Evolutionary conservation across 2,329 filamentous ascomycete species (phyloP), one percentile per base, ranked within the genome.

Genomic region (Phoma herbarum): DNA sequence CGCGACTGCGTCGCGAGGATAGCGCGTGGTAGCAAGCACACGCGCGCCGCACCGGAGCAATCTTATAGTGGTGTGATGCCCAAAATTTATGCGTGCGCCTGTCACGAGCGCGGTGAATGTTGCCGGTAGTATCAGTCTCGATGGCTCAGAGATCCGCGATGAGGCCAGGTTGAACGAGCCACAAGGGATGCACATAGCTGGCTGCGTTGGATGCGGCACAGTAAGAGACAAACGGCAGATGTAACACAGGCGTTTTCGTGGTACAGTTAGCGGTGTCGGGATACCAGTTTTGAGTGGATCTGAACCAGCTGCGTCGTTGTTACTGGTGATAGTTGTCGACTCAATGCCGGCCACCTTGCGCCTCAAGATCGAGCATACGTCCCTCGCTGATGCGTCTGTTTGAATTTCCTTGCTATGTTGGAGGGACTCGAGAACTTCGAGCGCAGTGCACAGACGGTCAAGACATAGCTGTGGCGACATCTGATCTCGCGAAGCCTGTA

Each of bases 111-210:
- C 31, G 31, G 14, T 35, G 31, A 35, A 35, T 6, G 31, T 35
- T 18, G 31, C 31, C 31, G 31, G 31, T 35, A 35, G 11, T 14
- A 16, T 35, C 31, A 35, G 16, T n/a, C 6, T 35, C 31, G 31
- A 35, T 2, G 31, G 60, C 60, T 26, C 16, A 5, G 37, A 51
- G 6, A 42, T 29, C 2, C 16, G 47, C 11, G 49, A 33, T 12
- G 49, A 43, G 8, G 49, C 39, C n/a, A 44, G 25, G 4, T 35
- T 44, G 28, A 52, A 52, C 3, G 20, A 22, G 12, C 41, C 41
- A 12, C 50, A 45, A 11, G 41, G 41, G 12, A 23, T 45, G 23
- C 41, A 52, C 29, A 46, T 45, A 16, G 50, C 31, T 6, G 42
- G 42, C 25, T 53, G 50, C 12, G 23, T 29, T 12, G 42, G 31